These are phyloP conservation scores for Termitomyces sp. DNA, from an alignment of 768 basidiomycete genomes.

Conservation along the genomic window DNA sequence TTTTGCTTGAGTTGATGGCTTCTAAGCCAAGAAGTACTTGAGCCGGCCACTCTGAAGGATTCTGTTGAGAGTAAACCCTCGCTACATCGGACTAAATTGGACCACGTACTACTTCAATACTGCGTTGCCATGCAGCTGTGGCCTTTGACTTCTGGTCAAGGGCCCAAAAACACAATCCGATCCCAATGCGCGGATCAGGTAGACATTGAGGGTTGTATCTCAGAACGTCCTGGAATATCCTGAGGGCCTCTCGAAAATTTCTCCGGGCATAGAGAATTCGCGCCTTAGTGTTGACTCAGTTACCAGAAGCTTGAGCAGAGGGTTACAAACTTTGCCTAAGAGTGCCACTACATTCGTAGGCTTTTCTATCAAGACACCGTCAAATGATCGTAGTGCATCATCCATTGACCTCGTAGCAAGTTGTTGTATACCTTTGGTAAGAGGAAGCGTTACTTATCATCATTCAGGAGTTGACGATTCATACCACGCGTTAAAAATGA, in stretches of 20 bases:
- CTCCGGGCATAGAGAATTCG: conserved; percentile 80
- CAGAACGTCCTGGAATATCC: conserved; percentile 82
- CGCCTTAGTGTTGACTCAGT: conserved; percentile 41
- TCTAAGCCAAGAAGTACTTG: conserved; percentile 82
- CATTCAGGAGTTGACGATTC: conserved; percentile 8
- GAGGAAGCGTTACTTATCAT: not conserved
- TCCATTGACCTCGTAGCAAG: conserved; percentile 77
- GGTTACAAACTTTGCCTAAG: conserved; percentile 68
- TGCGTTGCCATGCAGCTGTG: conserved; percentile 85
- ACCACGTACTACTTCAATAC: conserved; percentile 70
- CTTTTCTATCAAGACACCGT: conserved; percentile 68
- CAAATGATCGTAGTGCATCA: conserved; percentile 77
- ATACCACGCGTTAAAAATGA: conserved; percentile 64
- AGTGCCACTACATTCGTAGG: conserved; percentile 87
- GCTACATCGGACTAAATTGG: not conserved
- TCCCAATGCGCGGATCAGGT: conserved; percentile 94
- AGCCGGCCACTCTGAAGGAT: conserved; percentile 74
- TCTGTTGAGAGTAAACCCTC: conserved; percentile 32
- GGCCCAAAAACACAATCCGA: conserved; percentile 91
- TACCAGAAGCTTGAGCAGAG: not conserved
- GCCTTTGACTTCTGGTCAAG: conserved; percentile 81
- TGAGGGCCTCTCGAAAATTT: conserved; percentile 73
- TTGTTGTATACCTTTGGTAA: conserved; percentile 64
- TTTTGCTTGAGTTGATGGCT: conserved; percentile 81
- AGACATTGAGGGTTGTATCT: conserved; percentile 68